Conservation (phyloP, 352 stramenopile species). For the Poterioochromonas sp. region DNA sequence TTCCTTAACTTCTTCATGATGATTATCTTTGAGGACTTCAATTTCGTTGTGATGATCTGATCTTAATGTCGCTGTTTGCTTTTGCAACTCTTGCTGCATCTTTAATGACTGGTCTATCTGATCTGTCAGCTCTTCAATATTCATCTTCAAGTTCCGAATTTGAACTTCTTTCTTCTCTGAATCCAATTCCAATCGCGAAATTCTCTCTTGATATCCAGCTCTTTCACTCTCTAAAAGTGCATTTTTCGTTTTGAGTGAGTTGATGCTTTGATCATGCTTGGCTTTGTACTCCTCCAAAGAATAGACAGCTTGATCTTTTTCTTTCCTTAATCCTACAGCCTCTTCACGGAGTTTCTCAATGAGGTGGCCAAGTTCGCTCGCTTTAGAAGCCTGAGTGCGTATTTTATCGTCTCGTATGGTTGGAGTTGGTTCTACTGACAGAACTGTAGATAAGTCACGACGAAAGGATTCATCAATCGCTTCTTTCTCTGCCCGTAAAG, state of each 20-base stretch:
- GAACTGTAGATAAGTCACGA: background rate
- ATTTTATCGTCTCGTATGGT: constrained; percentile 4
- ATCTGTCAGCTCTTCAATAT: background rate
- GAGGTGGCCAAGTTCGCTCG: background rate
- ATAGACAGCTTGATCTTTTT: constrained; percentile 9
- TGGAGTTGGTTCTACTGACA: background rate
- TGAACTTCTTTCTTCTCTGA: background rate
- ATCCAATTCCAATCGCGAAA: no score
- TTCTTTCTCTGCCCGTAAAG: background rate
- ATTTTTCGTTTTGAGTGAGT: no score
- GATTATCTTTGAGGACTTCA: background rate
- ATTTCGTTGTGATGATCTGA: background rate
- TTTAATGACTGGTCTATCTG: background rate
- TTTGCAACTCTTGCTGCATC: background rate
- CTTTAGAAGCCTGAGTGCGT: background rate
- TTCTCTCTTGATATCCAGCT: no score
- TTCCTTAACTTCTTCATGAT: background rate
- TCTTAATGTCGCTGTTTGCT: no score
- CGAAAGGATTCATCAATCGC: background rate
- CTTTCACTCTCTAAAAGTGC: no score
- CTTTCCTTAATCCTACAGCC: background rate
- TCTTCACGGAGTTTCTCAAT: background rate
- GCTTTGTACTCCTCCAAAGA: no score
- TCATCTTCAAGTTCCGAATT: background rate
- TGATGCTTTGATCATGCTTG: background rate